A percentile compares a stretch with the other conserved stretches of the same genome.
Evolutionary conservation across 2,329 filamentous ascomycete species (phyloP).

Genomic region (Thielaviopsis punctulata): DNA sequence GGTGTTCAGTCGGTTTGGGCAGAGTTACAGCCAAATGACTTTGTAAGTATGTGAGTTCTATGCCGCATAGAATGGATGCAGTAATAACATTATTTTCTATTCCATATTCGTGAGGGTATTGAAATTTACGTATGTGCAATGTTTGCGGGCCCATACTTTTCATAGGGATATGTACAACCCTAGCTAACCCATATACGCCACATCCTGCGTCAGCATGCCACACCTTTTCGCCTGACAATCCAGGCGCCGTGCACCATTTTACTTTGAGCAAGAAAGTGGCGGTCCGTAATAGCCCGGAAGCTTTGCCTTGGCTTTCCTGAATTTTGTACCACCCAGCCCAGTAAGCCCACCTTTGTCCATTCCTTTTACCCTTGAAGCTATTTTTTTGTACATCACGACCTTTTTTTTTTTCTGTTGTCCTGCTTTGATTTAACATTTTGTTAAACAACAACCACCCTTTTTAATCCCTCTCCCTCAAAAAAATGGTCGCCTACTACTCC

Average conservation of each 20-base stretch:
- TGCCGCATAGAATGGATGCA: too few species aligned
- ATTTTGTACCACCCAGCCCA: background rate
- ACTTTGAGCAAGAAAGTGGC: background rate
- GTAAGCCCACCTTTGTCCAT: background rate
- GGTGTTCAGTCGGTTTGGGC: too few species aligned
- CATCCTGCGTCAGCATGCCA: background rate
- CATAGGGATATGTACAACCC: too few species aligned
- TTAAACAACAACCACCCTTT: too few species aligned
- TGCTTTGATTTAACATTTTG: background rate
- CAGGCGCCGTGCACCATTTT: constrained; percentile 1
- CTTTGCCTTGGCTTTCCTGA: too few species aligned
- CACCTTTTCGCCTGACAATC: constrained; percentile 6
- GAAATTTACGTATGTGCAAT: too few species aligned
- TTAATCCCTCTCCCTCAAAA: background rate
- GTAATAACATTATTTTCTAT: too few species aligned
- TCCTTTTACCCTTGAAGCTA: constrained; percentile 4
- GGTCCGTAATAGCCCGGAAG: constrained; percentile 6
- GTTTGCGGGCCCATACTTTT: too few species aligned
- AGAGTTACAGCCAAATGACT: too few species aligned
- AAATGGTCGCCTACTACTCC: constrained; percentile 25
- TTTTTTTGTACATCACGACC: background rate
- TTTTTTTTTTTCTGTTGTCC: background rate
- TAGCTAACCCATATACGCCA: background rate
- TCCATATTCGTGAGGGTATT: too few species aligned
- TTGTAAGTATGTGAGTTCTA: too few species aligned